These are phyloP conservation scores for Aspergillus incahuasiensis DNA, from an alignment of 495 filamentous ascomycete genomes.

Conservation along the genomic window DNA sequence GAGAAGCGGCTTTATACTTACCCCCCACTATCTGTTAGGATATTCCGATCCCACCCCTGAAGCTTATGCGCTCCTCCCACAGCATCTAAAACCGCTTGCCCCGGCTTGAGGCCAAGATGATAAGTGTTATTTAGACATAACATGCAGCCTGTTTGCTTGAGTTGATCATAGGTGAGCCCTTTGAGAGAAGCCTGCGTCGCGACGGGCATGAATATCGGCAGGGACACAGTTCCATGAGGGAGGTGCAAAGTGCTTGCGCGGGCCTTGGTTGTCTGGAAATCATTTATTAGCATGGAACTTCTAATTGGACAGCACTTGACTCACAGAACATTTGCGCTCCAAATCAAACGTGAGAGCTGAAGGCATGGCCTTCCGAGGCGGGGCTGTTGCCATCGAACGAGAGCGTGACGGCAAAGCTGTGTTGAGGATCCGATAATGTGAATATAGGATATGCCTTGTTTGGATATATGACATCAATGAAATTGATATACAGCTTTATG, in stretches of 20 bases:
- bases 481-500: neutral
- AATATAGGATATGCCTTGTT: neutral
- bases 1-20: conserved; percentile 40
- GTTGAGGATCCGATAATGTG: neutral
- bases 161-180: conserved; percentile 86
- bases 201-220: conserved; percentile 97
- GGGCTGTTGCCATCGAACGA: conserved; percentile 36
- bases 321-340: conserved; percentile 76
- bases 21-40: conserved; percentile 97
- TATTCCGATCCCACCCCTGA: conserved; percentile 92
- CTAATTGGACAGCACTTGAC: conserved; percentile 18
- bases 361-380: conserved; percentile 48
- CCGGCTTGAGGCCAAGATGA: conserved; percentile 90
- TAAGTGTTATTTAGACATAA: conserved; percentile 97
- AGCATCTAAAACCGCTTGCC: conserved; percentile 77
- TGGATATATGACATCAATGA: conserved; percentile 15
- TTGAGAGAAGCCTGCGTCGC: conserved; percentile 97
- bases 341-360: conserved; percentile 80
- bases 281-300: neutral
- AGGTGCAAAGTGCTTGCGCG: conserved; percentile 85
- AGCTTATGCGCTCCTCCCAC: conserved; percentile 90
- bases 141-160: conserved; percentile 81
- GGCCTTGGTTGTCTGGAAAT: conserved; percentile 82
- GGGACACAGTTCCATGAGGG: conserved; percentile 83
- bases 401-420: neutral